Evolutionary conservation across 1,139 yeast genomes (phyloP).

Genomic region (Hansenula anomala): DNA sequence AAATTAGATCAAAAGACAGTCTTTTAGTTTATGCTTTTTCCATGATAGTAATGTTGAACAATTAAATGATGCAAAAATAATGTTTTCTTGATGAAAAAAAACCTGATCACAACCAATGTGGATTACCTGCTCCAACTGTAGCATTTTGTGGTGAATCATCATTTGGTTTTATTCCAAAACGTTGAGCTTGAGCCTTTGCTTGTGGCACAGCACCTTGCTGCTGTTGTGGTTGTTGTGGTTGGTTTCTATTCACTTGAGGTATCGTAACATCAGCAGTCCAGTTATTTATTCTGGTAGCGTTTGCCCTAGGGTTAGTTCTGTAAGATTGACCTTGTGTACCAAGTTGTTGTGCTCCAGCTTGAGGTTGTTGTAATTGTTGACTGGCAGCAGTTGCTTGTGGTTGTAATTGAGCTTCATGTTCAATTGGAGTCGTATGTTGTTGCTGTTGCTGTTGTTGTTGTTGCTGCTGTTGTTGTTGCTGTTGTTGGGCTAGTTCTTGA

Average conservation of each 20-base stretch:
- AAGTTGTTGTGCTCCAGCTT: conserved; percentile 10
- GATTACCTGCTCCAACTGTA: not conserved
- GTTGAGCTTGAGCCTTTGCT: conserved; percentile 5
- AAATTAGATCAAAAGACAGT: too few relatives aligned
- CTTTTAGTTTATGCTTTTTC: too few relatives aligned
- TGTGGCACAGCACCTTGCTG: conserved; percentile 9
- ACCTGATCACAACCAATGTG: conserved; percentile 8
- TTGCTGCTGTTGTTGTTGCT: conserved; percentile 8
- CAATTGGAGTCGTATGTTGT: too few relatives aligned
- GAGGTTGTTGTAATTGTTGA: not conserved
- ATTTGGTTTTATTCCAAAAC: not conserved
- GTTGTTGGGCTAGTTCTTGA: conserved; percentile 3
- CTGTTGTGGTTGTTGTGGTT: conserved; percentile 16
- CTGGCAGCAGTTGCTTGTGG: too few relatives aligned
- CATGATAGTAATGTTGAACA: too few relatives aligned
- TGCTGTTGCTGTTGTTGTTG: conserved; percentile 8
- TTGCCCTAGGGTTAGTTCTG: too few relatives aligned
- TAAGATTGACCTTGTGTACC: conserved; percentile 21
- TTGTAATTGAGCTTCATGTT: conserved; percentile 12
- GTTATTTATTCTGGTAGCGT: conserved; percentile 17
- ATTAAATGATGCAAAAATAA: too few relatives aligned
- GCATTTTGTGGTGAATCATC: not conserved
- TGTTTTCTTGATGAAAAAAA: not conserved
- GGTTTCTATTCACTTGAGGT: conserved; percentile 6
- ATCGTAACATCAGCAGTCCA: conserved; percentile 22